phyloP scores from a whole-genome alignment of 169 alveolate species.

The Perkinsus marinus region DNA sequence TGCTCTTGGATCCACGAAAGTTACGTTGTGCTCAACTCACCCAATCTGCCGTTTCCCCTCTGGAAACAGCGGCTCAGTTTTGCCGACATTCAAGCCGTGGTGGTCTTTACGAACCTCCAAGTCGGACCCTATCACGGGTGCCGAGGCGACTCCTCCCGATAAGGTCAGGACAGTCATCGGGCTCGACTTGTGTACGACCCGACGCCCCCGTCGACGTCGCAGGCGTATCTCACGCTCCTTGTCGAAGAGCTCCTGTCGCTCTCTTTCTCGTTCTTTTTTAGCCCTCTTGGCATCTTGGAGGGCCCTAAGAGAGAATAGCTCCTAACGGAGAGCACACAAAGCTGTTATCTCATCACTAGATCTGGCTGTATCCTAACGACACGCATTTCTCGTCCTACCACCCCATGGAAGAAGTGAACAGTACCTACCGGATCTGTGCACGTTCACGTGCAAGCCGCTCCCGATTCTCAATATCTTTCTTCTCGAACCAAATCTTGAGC shows the following conservation, averaged over 20 bases:
- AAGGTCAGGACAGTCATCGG: not conserved
- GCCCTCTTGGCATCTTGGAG: not conserved
- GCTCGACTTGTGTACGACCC: not conserved
- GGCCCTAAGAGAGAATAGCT: not conserved
- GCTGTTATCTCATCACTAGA: too few species aligned
- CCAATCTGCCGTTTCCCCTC: not conserved
- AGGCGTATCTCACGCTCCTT: not conserved
- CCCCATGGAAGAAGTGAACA: too few species aligned
- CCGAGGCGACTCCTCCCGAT: not conserved
- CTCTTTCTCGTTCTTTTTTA: not conserved
- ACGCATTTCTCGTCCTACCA: not conserved
- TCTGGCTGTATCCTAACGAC: too few species aligned
- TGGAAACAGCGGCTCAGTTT: not conserved
- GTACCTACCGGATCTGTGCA: not conserved
- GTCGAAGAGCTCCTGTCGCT: not conserved
- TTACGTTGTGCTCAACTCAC: not conserved
- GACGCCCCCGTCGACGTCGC: not conserved
- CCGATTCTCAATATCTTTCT: not conserved
- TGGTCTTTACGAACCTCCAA: not conserved
- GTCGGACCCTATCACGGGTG: not conserved
- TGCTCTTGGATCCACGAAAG: not conserved
- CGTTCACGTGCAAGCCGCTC: not conserved
- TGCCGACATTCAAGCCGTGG: not conserved
- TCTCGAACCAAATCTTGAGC: not conserved
- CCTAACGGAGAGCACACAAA: too few species aligned